Conservation (phyloP, 768 basidiomycete genomes). For the Naganishia friedmannii region DNA sequence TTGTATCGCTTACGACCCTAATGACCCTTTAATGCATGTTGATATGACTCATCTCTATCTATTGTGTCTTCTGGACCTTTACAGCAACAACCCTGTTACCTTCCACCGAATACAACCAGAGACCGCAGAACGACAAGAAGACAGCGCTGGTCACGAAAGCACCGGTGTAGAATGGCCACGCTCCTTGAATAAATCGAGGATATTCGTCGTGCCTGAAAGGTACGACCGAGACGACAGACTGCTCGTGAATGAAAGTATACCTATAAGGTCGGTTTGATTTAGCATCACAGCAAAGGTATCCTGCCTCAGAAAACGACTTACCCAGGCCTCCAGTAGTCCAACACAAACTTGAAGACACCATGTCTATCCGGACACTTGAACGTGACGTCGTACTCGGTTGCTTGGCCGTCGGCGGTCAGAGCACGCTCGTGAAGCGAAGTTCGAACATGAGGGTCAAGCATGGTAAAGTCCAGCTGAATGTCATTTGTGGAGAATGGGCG, state of each 20-base stretch:
- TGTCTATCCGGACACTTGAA: slow-evolving; percentile 93
- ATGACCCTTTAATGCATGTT: neutral
- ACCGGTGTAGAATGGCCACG: slow-evolving; percentile 91
- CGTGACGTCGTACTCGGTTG: slow-evolving; percentile 62
- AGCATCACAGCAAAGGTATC: neutral
- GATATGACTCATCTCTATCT: neutral
- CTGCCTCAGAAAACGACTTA: slow-evolving; percentile 51
- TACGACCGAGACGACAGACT: slow-evolving; percentile 77
- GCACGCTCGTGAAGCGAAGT: slow-evolving; percentile 65
- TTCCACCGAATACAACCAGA: slow-evolving; percentile 69
- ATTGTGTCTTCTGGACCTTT: slow-evolving; percentile 21
- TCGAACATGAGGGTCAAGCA: slow-evolving; percentile 96
- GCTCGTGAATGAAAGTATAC: slow-evolving; percentile 69
- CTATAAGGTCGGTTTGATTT: slow-evolving; percentile 52
- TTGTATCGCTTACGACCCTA: slow-evolving; percentile 8
- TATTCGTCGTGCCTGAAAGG: slow-evolving; percentile 93
- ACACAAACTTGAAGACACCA: slow-evolving; percentile 96
- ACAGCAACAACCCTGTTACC: slow-evolving; percentile 28
- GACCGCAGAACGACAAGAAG: slow-evolving; percentile 77
- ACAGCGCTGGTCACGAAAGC: slow-evolving; percentile 82
- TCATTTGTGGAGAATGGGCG: slow-evolving; percentile 69
- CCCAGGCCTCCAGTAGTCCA: slow-evolving; percentile 87
- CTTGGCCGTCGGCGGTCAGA: slow-evolving; percentile 37
- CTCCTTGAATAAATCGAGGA: slow-evolving; percentile 88
- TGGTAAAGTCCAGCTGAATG: slow-evolving; percentile 91